Evolutionary conservation across 2,329 filamentous ascomycete species (phyloP).

Genomic region (Nothomitra cinnamomea): DNA sequence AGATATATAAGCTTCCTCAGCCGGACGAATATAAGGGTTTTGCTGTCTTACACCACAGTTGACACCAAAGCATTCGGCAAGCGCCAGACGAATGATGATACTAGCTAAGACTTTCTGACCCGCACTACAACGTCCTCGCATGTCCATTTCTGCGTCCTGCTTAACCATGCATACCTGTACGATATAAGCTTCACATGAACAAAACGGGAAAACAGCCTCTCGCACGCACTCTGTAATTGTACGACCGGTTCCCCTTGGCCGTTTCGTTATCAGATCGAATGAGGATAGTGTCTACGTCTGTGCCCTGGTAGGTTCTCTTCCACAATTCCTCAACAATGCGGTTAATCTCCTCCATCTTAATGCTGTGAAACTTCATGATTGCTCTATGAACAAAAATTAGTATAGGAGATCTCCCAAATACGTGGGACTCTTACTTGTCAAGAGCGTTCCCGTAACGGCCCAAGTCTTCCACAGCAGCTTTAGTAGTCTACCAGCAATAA

Average conservation of each 20-base stretch:
- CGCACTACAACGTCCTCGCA: constrained; percentile 92
- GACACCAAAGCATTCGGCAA: constrained; percentile 90
- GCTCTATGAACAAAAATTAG: constrained; percentile 28
- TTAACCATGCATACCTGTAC: constrained; percentile 74
- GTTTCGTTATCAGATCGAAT: constrained; percentile 84
- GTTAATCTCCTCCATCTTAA: constrained; percentile 99
- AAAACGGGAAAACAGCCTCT: neutral
- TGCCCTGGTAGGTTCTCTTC: constrained; percentile 91
- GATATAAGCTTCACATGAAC: neutral
- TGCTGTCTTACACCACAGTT: constrained; percentile 52
- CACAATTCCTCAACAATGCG: constrained; percentile 89
- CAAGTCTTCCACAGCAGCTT: constrained; percentile 82
- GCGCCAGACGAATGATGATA: constrained; percentile 91
- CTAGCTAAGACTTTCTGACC: constrained; percentile 92
- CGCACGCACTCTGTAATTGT: constrained; percentile 60
- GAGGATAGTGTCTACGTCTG: constrained; percentile 89
- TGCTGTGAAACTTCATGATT: constrained; percentile 87
- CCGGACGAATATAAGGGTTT: neutral
- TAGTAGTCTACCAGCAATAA: constrained; percentile 45
- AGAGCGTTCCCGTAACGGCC: constrained; percentile 67
- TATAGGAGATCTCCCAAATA: neutral
- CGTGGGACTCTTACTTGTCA: constrained; percentile 41
- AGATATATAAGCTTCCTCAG: neutral
- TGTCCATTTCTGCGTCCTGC: constrained; percentile 95
- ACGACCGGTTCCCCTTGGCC: constrained; percentile 56